Base-by-base conservation (phyloP, 1,139 yeast species). In the Taiozyma sp. region DNA sequence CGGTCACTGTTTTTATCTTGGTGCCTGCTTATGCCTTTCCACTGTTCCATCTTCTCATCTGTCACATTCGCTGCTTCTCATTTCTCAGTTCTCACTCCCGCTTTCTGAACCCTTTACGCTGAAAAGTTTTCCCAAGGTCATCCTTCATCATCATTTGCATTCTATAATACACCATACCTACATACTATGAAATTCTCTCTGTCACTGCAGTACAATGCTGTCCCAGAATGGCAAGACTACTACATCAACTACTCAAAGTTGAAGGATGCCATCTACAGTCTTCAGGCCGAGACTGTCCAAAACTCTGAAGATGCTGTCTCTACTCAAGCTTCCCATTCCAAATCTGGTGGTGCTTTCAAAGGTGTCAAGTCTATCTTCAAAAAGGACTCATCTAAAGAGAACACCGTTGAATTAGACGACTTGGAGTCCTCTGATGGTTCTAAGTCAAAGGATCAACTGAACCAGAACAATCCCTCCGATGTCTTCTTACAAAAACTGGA, bases 221-320 rank as follows among this genome's bases (percentile, higher is more conserved):
- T 84, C 9, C 89, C 90, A 3, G 89, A 83, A 66, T 84, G 90
- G 90, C 79, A 84, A 50, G 81, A 82, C 45, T 80, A 81, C 63
- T 84, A 84, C 61, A 73, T 84, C 59, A 81, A 85, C 50, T 84
- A 84, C 62, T 76, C 84, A 16, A 78, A 82, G 6, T 68, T 84
- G 56, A 84, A 84, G 63, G 81, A 83, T 63, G 68, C 80, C 47
- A 80, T 83, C 35, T 84, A 83, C 61, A 74, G 83, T n/a, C 69
- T 84, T 34, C 88, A 83, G 62, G 72, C 86, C 47, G 81, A 80
- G 52, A 73, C 75, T 39, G 63, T 82, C 11, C 54, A 44, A 21
- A 34, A 40, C 9, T 40, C 48, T 3, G 48, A 40, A 11, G 48
- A 40, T 9, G 22, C 21, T 21, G 40, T 29, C 24, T 16, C 40